Base-by-base conservation (phyloP, 2,329 filamentous ascomycete species). In the Phyllosticta capitalensis region DNA sequence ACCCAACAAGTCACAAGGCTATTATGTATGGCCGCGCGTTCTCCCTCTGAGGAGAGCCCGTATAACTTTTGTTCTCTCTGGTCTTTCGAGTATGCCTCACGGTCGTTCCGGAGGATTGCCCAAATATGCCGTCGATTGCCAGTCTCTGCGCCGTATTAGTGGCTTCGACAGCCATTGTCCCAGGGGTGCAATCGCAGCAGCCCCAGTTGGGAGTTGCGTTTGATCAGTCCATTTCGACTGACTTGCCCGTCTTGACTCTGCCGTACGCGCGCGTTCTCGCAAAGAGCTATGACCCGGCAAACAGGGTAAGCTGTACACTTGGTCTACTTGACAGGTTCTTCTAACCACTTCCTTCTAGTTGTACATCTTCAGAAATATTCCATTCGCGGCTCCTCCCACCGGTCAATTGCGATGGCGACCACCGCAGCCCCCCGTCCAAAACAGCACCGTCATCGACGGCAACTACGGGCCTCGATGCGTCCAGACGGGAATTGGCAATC, bases 351-450 rank as follows among this genome's bases (percentile, higher is more conserved):
- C 2, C 3, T 10, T 10, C 2, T 12, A 61, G 60, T 50, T 71
- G 28, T 74, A 75, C 60, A 67, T 65, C 38, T 78, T 77, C 64
- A 71, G 71, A 58, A 77, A 77, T 60, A 74, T 78, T 56, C 73
- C 74, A 0, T 78, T 74, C 63, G 76, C 74, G 1, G 75, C 75
- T 9, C 74, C 75, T 10, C 75, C 76, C 0, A 65, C 71, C 3
- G 75, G 74, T 12, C 64, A 71, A 10, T 66, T 75, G 10, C 70
- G 76, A 38, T 78, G 74, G 73, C 63, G 65, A 7, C 75, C 74
- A 59, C 75, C 76, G 14, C 72, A 68, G 2, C 67, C 73, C 19
- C 74, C 73, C 0, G 5, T n/a, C 50, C 6, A 38, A 12, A 54
- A 54, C 22, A 10, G 33, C 10, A 49, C 50, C 2, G 19, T 56